These are phyloP conservation scores for Colletotrichum camelliae DNA, from an alignment of 2,329 filamentous ascomycete species.

Conservation along the genomic window DNA sequence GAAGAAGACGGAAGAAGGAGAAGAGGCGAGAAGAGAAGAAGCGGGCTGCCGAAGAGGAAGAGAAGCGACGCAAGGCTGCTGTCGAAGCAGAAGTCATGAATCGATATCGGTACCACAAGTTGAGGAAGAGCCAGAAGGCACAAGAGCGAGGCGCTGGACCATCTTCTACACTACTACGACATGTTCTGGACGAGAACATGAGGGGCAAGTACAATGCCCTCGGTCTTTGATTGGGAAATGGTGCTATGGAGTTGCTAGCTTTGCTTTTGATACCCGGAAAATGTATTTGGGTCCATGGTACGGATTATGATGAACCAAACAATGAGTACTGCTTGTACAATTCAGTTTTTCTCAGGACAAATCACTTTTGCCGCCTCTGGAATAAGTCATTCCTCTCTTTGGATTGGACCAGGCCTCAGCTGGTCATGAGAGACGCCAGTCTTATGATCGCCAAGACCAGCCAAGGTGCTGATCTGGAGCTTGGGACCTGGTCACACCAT, in stretches of 20 bases:
- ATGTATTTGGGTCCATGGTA: background rate
- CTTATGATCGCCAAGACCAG: background rate
- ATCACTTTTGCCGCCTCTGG: background rate
- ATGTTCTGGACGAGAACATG: constrained; percentile 12
- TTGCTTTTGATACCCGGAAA: background rate
- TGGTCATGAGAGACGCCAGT: background rate
- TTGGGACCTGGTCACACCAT: background rate
- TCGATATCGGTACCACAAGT: background rate
- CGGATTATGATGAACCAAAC: background rate
- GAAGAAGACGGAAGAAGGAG: constrained; percentile 21
- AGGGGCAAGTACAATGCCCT: constrained; percentile 5
- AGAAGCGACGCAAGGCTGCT: background rate
- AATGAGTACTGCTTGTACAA: background rate
- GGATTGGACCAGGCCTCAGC: background rate
- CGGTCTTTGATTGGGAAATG: background rate
- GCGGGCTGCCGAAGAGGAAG: background rate
- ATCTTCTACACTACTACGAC: background rate
- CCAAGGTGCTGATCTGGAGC: background rate
- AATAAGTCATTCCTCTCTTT: background rate
- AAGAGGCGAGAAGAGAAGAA: background rate
- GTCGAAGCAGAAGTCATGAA: background rate
- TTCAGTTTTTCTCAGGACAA: background rate
- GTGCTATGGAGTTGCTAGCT: background rate
- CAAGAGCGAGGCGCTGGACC: background rate
- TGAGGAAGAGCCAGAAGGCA: background rate